These are phyloP conservation scores for Castanea crenata DNA, from an alignment of 306 rosid genomes.

Conservation along the genomic window DNA sequence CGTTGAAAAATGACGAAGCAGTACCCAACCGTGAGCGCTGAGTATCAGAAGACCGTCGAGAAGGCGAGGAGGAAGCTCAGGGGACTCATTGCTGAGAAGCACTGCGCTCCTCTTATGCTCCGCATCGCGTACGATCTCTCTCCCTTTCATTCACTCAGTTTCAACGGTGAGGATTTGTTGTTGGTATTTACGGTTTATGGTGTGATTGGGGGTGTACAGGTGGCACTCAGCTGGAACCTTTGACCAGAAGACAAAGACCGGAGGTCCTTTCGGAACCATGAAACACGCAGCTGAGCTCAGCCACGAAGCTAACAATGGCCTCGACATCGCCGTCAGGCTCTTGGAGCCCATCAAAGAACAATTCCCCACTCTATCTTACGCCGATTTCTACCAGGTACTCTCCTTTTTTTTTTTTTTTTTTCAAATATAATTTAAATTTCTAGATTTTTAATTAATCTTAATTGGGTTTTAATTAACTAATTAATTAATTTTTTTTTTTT, in stretches of 20 bases:
- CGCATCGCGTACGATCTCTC: constrained; percentile 68
- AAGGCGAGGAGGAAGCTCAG: constrained; percentile 94
- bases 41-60: constrained; percentile 70
- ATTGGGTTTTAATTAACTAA: background rate
- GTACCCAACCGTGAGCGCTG: constrained; percentile 79
- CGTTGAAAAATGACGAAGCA: constrained; percentile 59
- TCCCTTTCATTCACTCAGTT: too few relatives aligned
- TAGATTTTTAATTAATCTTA: background rate
- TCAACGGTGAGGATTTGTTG: background rate
- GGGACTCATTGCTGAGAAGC: constrained; percentile 88
- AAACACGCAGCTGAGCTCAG: constrained; percentile 54
- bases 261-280: constrained; percentile 97
- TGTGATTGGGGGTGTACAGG: constrained; percentile 31
- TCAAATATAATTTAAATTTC: too few relatives aligned
- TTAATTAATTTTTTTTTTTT: background rate
- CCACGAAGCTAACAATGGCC: constrained; percentile 84
- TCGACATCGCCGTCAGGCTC: constrained; percentile 85
- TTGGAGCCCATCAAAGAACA: constrained; percentile 88
- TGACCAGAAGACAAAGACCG: constrained; percentile 61
- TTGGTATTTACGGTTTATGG: background rate
- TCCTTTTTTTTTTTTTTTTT: background rate
- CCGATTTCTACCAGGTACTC: constrained; percentile 85
- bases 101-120: constrained; percentile 83
- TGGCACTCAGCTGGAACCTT: constrained; percentile 99
- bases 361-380: constrained; percentile 66